Conservation (phyloP, 2,329 filamentous ascomycete species). For the Dothiorella sarmentorum region DNA sequence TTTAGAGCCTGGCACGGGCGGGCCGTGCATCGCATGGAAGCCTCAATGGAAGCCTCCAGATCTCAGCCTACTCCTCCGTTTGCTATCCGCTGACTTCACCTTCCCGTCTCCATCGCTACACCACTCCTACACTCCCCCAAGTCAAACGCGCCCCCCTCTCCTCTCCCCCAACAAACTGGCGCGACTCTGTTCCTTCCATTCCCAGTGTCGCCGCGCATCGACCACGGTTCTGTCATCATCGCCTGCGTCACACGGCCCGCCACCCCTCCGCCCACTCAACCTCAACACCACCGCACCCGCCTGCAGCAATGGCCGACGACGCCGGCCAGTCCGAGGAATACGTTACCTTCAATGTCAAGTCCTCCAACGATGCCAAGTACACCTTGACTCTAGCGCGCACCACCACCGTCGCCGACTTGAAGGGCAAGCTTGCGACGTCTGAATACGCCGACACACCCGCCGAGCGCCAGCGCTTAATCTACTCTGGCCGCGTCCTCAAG, state of each 20-base stretch:
- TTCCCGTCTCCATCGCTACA: slow-evolving; percentile 6
- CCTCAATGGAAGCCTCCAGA: slow-evolving; percentile 16
- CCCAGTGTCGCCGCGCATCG: background rate
- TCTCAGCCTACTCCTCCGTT: background rate
- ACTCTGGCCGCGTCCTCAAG: slow-evolving; percentile 95
- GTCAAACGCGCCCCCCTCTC: background rate
- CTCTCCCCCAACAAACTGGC: background rate
- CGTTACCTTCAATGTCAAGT: slow-evolving; percentile 95
- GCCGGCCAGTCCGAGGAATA: slow-evolving; percentile 62
- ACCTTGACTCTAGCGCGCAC: slow-evolving; percentile 74
- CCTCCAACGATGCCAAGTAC: slow-evolving; percentile 85
- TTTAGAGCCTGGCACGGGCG: background rate
- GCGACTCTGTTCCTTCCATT: background rate
- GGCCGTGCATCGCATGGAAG: slow-evolving; percentile 13
- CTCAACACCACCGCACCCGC: slow-evolving; percentile 15
- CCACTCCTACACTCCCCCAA: background rate
- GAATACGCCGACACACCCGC: slow-evolving; percentile 84
- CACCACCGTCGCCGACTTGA: slow-evolving; percentile 79
- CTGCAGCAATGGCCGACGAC: slow-evolving; percentile 61
- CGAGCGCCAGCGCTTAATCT: slow-evolving; percentile 91
- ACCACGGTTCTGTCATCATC: slow-evolving; percentile 7
- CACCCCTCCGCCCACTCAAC: slow-evolving; percentile 13
- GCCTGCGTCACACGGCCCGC: slow-evolving; percentile 2
- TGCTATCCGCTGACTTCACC: slow-evolving; percentile 10
- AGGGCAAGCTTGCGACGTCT: slow-evolving; percentile 75